These are phyloP conservation scores for Xylariales sp. DNA, from an alignment of 2,329 filamentous ascomycete species.

Conservation along the genomic window DNA sequence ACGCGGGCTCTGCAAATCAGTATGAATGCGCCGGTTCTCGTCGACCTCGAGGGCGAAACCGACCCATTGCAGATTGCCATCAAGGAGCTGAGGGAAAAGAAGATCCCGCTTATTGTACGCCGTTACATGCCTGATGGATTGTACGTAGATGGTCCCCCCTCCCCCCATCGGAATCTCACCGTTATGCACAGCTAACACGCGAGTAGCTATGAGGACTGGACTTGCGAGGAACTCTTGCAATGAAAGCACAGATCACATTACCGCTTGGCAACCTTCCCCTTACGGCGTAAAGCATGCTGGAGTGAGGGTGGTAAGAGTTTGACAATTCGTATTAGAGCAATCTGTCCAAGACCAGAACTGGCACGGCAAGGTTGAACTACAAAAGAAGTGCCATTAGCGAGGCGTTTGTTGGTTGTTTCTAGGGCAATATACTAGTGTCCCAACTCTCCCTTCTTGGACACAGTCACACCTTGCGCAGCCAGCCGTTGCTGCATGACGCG, in stretches of 20 bases:
- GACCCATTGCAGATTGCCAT: conserved; percentile 96
- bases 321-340: too few species aligned
- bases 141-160: conserved; percentile 49
- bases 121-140: conserved; percentile 95
- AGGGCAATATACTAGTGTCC: too few species aligned
- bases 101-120: conserved; percentile 92
- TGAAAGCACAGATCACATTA: too few species aligned
- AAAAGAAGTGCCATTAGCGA: conserved; percentile 4
- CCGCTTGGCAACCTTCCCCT: too few species aligned
- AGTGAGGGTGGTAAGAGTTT: too few species aligned
- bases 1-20: conserved; percentile 95
- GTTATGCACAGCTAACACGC: conserved; percentile 13
- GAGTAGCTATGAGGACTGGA: conserved; percentile 96
- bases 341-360: too few species aligned
- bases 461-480: too few species aligned
- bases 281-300: too few species aligned
- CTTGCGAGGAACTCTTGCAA: conserved; percentile 86
- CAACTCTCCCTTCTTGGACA: too few species aligned
- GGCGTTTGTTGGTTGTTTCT: conserved; percentile 6
- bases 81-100: conserved; percentile 97
- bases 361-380: too few species aligned
- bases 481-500: too few species aligned
- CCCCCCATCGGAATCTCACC: not conserved
- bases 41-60: conserved; percentile 95
- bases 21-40: conserved; percentile 95